phyloP scores from a whole-genome alignment of 2,329 filamentous ascomycete species.

The Aspergillus quadrilineatus region DNA sequence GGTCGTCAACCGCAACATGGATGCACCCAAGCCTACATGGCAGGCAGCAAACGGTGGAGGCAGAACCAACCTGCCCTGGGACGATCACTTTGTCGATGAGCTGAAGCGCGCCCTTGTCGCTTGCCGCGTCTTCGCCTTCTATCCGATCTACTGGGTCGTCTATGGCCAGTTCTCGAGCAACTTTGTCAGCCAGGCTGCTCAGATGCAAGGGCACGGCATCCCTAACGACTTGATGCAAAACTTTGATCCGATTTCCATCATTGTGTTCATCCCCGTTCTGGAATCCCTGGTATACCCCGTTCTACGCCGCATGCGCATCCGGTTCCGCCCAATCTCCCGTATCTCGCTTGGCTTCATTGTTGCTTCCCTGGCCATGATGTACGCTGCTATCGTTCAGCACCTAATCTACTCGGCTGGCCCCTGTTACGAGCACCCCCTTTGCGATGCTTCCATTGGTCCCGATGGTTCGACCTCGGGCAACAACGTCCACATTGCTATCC shows the following conservation, averaged over 20 bases:
- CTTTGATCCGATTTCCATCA: slow-evolving; percentile 71
- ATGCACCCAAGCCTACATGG: slow-evolving; percentile 67
- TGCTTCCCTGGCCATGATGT: slow-evolving; percentile 62
- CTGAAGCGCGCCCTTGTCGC: slow-evolving; percentile 64
- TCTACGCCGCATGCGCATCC: slow-evolving; percentile 62
- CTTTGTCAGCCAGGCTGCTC: slow-evolving; percentile 62
- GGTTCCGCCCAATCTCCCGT: slow-evolving; percentile 73
- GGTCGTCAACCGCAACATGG: slow-evolving; percentile 51
- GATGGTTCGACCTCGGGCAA: slow-evolving; percentile 38
- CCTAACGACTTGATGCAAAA: slow-evolving; percentile 78
- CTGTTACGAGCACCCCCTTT: slow-evolving; percentile 49
- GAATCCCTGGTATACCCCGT: slow-evolving; percentile 69
- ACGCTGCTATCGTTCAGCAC: slow-evolving; percentile 57
- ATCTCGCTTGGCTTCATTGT: slow-evolving; percentile 70
- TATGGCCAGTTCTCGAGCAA: slow-evolving; percentile 69
- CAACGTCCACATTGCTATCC: slow-evolving; percentile 45
- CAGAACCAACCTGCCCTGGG: slow-evolving; percentile 54
- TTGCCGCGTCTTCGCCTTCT: slow-evolving; percentile 71
- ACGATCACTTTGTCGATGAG: slow-evolving; percentile 70
- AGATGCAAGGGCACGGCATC: slow-evolving; percentile 64
- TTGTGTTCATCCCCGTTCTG: slow-evolving; percentile 72
- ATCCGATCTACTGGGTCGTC: slow-evolving; percentile 67
- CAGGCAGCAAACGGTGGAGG: slow-evolving; percentile 54
- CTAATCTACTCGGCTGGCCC: slow-evolving; percentile 55
- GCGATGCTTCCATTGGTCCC: slow-evolving; percentile 28